Base-by-base conservation (phyloP, 2,329 filamentous ascomycete species). In the Trichoderma brevicompactum region DNA sequence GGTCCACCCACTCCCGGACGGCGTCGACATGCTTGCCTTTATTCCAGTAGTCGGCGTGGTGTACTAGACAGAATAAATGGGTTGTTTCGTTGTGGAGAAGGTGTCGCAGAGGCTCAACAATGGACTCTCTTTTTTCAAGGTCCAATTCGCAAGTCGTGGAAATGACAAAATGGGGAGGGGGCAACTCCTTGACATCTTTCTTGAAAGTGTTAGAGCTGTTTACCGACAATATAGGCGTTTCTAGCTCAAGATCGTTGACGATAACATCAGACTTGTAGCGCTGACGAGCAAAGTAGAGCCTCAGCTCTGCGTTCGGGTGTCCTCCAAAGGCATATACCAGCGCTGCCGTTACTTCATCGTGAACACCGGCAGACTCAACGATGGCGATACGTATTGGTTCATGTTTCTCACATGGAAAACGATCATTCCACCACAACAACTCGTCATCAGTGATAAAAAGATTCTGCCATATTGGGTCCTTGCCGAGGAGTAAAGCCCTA, bases 261-360 rank as follows among this genome's bases (percentile, higher is more conserved):
- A 62, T 62, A 53, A 62, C 59, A 28, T 62, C 59, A 53, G 59
- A 62, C 48, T 62, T 41, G 48, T 62, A 62, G 34, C 59, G 46
- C 23, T 62, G 59, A 13, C 10, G 28, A n/a, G 59, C 59, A 38
- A 62, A 62, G 10, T 62, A 62, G 19, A 62, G 59, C 17, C 59
- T 43, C 23, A 62, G 17, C 28, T 62, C 59, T 36, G 59, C 59
- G 36, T 62, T 62, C 17, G 59, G 59, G 28, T 62, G 59, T 44
- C 59, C 59, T n/a, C 59, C 59, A 62, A 62, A 62, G 12, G 59
- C 59, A 32, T 62, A 62, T n/a, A 62, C 59, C 59, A 62, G 28
- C n/a, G 59, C 59, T 19, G 59, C 59, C 8, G 59, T 62, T 38
- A 62, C 59, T 40, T 62, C 59, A 40, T 62, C 59, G 3, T 62